Percentiles rank a stretch among this genome's conserved stretches.
Evolutionary conservation across 2,329 filamentous ascomycete species (phyloP).

Genomic region (Fusarium graminum): DNA sequence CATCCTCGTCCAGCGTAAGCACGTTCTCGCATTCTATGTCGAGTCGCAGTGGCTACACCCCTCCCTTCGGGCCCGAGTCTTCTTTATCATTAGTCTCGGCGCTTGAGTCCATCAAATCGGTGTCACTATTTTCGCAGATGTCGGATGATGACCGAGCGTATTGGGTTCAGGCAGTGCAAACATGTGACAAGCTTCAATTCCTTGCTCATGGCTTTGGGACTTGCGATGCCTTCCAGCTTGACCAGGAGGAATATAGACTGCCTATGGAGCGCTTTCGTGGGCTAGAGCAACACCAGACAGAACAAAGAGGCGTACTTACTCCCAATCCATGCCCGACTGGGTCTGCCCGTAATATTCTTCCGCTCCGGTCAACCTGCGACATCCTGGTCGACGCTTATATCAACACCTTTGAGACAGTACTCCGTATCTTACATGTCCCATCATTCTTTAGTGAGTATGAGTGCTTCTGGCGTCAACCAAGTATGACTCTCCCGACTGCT

Average conservation of each 20-base stretch:
- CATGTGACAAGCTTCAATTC: background rate
- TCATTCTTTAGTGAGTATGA: background rate
- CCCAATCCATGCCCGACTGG: background rate
- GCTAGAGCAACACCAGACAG: background rate
- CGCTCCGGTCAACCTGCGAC: background rate
- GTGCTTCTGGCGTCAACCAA: constrained; percentile 1
- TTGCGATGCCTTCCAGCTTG: background rate
- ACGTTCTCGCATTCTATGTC: background rate
- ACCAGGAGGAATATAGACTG: background rate
- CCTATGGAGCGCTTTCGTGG: background rate
- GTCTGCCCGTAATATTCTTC: background rate
- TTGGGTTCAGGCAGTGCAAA: background rate
- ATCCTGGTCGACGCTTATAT: constrained; percentile 5
- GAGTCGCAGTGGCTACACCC: background rate
- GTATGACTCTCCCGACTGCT: background rate
- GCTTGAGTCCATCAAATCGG: background rate
- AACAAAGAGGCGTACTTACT: background rate
- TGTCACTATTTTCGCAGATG: background rate
- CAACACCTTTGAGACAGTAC: constrained; percentile 1
- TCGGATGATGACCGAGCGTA: background rate
- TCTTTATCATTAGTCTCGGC: background rate
- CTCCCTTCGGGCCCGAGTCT: background rate
- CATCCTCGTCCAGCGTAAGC: background rate
- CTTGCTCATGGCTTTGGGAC: background rate
- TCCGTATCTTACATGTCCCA: background rate